Conservation (phyloP, 2,329 filamentous ascomycete genomes). For the Ophiostoma pallidulum region DNA sequence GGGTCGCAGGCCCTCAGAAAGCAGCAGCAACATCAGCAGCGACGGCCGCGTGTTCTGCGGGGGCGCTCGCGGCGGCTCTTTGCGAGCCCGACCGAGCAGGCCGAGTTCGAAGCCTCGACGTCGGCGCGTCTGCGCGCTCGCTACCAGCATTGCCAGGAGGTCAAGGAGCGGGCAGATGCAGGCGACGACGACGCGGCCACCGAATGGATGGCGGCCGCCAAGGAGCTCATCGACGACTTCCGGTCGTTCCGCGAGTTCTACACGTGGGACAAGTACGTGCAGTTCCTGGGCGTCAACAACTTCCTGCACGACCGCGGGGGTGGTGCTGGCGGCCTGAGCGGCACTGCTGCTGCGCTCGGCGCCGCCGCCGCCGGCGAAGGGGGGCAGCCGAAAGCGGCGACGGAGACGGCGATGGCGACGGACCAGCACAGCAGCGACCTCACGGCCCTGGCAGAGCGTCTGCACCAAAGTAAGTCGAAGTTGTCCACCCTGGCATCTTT, state of each 20-base stretch:
- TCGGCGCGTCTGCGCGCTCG: slow-evolving; percentile 24
- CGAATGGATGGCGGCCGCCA: slow-evolving; percentile 50
- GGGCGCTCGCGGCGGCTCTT: slow-evolving; percentile 16
- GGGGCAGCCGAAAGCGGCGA: not conserved
- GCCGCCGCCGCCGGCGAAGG: slow-evolving; percentile 10
- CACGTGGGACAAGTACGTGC: slow-evolving; percentile 56
- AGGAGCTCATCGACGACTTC: slow-evolving; percentile 53
- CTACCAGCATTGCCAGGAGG: slow-evolving; percentile 34
- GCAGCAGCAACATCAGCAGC: not conserved
- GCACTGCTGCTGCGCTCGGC: too few species aligned
- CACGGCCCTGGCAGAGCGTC: slow-evolving; percentile 45
- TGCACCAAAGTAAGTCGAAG: slow-evolving; percentile 41
- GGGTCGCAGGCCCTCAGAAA: not conserved
- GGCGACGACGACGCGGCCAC: slow-evolving; percentile 35
- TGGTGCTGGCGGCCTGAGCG: slow-evolving; percentile 13
- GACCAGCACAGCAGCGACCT: slow-evolving; percentile 32
- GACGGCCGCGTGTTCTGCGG: slow-evolving; percentile 11
- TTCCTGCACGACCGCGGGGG: slow-evolving; percentile 28
- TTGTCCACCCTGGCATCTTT: too few species aligned
- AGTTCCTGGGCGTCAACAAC: slow-evolving; percentile 39
- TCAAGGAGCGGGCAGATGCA: slow-evolving; percentile 25
- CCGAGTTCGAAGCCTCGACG: slow-evolving; percentile 21
- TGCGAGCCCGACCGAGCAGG: slow-evolving; percentile 20
- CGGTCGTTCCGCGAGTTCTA: slow-evolving; percentile 55
- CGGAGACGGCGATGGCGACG: slow-evolving; percentile 1